Base-by-base conservation (phyloP, 305 asterid genomes). In the Stenogyne calaminthoides region DNA sequence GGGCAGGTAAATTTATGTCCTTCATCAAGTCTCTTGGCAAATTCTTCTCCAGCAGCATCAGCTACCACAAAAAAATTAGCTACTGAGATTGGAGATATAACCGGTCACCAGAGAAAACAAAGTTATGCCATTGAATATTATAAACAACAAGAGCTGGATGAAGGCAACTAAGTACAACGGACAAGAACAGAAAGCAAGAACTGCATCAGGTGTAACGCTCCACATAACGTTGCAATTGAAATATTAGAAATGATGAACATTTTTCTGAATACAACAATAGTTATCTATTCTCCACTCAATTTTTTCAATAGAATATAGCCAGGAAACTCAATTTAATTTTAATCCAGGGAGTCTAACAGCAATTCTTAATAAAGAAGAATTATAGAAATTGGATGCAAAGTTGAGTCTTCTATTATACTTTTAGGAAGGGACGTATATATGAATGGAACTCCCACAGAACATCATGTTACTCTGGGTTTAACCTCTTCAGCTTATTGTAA, bases 1-100 rank as follows among this genome's bases (percentile, higher is more conserved):
- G 99, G 97, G 62, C 99, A 95, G 82, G 77, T 80, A 74, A 77
- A 40, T 83, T 80, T 88, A 82, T 95, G 99, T 77, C 88, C 98
- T 63, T 82, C 95, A 74, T 93, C 97, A 73, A 93, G 97, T 78
- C 79, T 88, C 76, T 73, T 89, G 44, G 91, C 77, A 78, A 95
- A 93, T 27, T 88, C 91, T 80, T 87, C 97, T 77, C 89, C 96
- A 56, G 96, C 95, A 29, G 36, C 80, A 78, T 86, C 95, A 77
- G 85, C 99, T 95, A 73, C 65, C 47, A 69, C 69, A 76, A 64
- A 75, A 75, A 77, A 77, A 84, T 56, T 56, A 58, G 79, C 58
- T 75, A 25, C 78, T 79, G 54, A 80, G 76, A 81, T 57, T 58
- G 71, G 75, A 47, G 67, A 54, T 57, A 60, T 67, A 70, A 62